Conservation (phyloP, 352 stramenopile species). For the Stephanocyclus meneghinianus region DNA sequence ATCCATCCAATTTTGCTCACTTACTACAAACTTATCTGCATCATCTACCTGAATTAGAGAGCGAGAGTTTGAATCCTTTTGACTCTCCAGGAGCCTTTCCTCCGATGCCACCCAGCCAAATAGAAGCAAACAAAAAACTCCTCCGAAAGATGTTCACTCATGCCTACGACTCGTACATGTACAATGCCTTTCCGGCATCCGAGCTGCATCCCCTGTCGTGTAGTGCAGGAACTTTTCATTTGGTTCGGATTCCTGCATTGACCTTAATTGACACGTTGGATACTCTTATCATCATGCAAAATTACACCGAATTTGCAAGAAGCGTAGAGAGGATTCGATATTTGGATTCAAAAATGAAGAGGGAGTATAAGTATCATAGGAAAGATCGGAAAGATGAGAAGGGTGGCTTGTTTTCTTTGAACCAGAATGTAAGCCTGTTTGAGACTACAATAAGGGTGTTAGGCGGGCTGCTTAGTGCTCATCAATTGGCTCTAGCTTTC, state of each 20-base stretch:
- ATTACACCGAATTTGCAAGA: conserved; percentile 85
- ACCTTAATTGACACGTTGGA: conserved; percentile 86
- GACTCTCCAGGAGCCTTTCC: conserved; percentile 33
- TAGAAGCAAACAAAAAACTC: conserved; percentile 62
- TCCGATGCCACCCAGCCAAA: conserved; percentile 59
- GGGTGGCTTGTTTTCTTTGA: conserved; percentile 80
- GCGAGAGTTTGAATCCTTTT: background rate
- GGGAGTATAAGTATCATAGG: conserved; percentile 30
- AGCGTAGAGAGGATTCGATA: conserved; percentile 75
- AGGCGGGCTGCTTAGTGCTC: conserved; percentile 91
- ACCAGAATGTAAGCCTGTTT: conserved; percentile 94
- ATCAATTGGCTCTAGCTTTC: conserved; percentile 85
- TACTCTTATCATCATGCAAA: conserved; percentile 83
- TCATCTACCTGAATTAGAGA: conserved; percentile 18
- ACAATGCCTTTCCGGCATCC: conserved; percentile 76
- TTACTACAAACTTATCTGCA: conserved; percentile 51
- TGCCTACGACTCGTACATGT: conserved; percentile 82
- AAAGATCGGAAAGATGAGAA: conserved; percentile 26
- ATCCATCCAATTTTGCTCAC: conserved; percentile 36
- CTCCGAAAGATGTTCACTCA: conserved; percentile 77
- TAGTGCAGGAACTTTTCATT: conserved; percentile 65
- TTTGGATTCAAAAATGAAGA: conserved; percentile 58
- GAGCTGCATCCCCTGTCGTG: conserved; percentile 80
- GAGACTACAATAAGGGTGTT: conserved; percentile 97
- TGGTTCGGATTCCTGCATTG: conserved; percentile 78